phyloP scores from a whole-genome alignment of 2,329 filamentous ascomycete genomes.

The Neofusicoccum ribis region DNA sequence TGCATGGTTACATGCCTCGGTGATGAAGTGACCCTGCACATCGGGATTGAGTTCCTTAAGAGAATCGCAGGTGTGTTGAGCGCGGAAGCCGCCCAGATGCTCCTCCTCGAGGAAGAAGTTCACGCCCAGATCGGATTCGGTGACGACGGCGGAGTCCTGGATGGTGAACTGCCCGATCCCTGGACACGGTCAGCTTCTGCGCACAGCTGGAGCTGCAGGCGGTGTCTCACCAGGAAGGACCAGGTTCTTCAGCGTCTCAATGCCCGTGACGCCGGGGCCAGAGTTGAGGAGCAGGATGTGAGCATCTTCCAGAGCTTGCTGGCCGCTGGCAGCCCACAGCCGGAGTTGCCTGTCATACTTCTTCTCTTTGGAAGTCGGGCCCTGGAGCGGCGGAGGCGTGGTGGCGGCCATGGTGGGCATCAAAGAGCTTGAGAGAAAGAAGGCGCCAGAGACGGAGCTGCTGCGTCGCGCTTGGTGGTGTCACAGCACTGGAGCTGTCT shows the following conservation, averaged over 20 bases:
- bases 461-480: constrained; percentile 1
- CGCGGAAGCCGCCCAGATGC: constrained; percentile 73
- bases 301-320: constrained; percentile 84
- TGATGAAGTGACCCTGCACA: constrained; percentile 72
- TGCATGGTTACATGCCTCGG: constrained; percentile 47
- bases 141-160: constrained; percentile 75
- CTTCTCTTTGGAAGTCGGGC: constrained; percentile 51
- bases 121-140: constrained; percentile 80
- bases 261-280: constrained; percentile 79
- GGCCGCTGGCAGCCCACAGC: constrained; percentile 90
- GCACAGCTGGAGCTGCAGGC: not conserved
- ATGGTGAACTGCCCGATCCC: constrained; percentile 91
- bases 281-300: constrained; percentile 90
- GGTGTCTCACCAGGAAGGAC: constrained; percentile 70
- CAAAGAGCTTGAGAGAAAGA: not conserved
- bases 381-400: constrained; percentile 42
- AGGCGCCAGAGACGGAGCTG: not conserved
- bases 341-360: constrained; percentile 92
- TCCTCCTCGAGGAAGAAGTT: constrained; percentile 94
- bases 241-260: constrained; percentile 96
- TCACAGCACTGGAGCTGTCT: constrained; percentile 11
- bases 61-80: constrained; percentile 73
- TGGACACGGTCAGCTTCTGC: constrained; percentile 30
- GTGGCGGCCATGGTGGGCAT: constrained; percentile 32
- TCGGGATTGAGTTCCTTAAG: constrained; percentile 91